Percentiles rank a stretch among this genome's conserved stretches.
phyloP scores from a whole-genome alignment of 768 basidiomycete genomes.

The Mycena filopes region DNA sequence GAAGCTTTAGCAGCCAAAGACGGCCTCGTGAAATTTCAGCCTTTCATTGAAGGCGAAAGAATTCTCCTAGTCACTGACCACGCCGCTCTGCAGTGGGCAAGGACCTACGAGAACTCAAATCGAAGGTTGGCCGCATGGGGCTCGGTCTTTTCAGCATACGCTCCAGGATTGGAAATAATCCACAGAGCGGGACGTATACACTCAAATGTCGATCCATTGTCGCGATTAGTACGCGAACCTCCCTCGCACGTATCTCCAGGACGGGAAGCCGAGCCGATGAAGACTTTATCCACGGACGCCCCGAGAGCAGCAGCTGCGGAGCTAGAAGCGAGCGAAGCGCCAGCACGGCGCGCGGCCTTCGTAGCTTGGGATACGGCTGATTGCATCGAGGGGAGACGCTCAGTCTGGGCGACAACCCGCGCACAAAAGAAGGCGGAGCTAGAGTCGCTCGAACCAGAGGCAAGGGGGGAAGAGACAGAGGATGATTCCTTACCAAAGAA shows the following conservation, averaged over 20 bases:
- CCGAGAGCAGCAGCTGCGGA: background rate
- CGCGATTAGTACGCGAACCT: too few relatives aligned
- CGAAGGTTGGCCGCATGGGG: background rate
- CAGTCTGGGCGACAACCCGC: background rate
- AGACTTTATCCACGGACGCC: background rate
- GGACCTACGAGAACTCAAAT: background rate
- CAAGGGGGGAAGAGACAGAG: too few relatives aligned
- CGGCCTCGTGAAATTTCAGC: constrained; percentile 6
- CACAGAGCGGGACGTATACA: background rate
- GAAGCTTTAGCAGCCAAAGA: constrained; percentile 42
- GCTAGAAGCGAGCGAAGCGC: background rate
- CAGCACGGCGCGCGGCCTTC: background rate
- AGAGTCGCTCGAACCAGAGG: too few relatives aligned
- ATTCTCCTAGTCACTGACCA: constrained; percentile 19
- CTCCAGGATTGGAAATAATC: background rate
- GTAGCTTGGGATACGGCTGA: background rate
- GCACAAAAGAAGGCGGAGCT: background rate
- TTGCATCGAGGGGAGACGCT: background rate
- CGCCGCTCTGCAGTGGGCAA: background rate
- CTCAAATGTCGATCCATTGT: background rate
- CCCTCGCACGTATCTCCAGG: too few relatives aligned
- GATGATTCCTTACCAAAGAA: too few relatives aligned
- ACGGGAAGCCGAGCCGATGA: too few relatives aligned
- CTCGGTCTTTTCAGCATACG: background rate
- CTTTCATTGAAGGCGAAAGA: constrained; percentile 42